Evolutionary conservation across 2,329 filamentous ascomycete genomes (phyloP), one percentile per base, ranked within the genome.

Genomic region (Didymella lethalis): DNA sequence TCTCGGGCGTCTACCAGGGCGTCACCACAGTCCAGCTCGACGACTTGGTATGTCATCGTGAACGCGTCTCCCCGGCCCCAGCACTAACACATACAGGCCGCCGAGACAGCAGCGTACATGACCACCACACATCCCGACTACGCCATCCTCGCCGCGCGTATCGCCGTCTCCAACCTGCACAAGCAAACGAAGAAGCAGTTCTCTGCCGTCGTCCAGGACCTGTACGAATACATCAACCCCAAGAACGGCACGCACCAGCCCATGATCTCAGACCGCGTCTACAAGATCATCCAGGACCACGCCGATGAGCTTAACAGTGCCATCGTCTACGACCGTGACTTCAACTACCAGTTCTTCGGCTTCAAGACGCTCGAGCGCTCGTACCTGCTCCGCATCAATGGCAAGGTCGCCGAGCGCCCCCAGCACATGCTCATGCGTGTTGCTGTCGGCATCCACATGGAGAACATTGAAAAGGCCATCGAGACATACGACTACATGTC

Each of bases 371-470:
- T 99, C 38, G 95, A 99, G 84, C 90, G 95, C 61, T 99, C 95
- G 75, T 99, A 99, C 76, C 89, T 99, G 51, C 89, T 99, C 68
- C 93, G 96, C 77, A 90, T 98, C 67, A 87, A 97, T 72, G 93
- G 93, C 77, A 96, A 97, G 82, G 92, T 98, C 75, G 94, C 93
- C 51, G 95, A 99, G 84, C 89, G 95, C 73, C 95, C 95, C 44
- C 95, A 99, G 81, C 95, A 99, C 83, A 95, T 99, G 93, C 94
- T 99, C 72, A 99, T 99, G 95, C 92, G 95, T 86, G 95, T 99
- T 53, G 88, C 95, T 69, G 94, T 99, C 58, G 95, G 95, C 58
- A 97, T 99, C 70, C 96, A 96, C 84, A 93, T 93, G 60, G 92
- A 97, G 64, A 87, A 98, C 73, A 90, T 99, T 61, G 95, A 98